phyloP scores from a whole-genome alignment of 768 basidiomycete genomes.

The Mycena capillaripes region DNA sequence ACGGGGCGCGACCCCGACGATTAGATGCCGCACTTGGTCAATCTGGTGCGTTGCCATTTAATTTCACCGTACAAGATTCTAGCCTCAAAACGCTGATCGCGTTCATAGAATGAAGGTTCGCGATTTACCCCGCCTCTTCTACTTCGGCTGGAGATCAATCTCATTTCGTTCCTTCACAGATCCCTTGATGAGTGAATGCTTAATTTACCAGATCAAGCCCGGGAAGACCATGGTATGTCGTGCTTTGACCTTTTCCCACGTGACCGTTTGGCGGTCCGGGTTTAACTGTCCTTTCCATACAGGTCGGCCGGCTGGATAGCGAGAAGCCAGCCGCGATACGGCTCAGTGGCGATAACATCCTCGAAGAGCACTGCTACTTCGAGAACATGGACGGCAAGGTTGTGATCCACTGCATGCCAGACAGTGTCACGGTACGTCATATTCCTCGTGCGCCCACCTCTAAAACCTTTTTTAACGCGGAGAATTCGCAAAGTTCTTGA shows the following conservation, averaged over 20 bases:
- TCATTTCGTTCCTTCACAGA: slow-evolving; percentile 63
- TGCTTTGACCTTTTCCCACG: slow-evolving; percentile 9
- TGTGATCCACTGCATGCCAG: slow-evolving; percentile 80
- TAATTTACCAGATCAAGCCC: slow-evolving; percentile 92
- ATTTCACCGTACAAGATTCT: slow-evolving; percentile 4
- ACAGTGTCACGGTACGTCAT: slow-evolving; percentile 83
- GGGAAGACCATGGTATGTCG: slow-evolving; percentile 80
- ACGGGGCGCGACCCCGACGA: slow-evolving; percentile 24
- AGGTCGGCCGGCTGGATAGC: slow-evolving; percentile 93
- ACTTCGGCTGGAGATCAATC: slow-evolving; percentile 26
- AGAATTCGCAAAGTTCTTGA: slow-evolving; percentile 78
- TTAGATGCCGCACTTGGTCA: slow-evolving; percentile 95
- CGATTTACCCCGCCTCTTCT: slow-evolving; percentile 32
- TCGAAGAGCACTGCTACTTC: slow-evolving; percentile 93
- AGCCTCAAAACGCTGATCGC: slow-evolving; percentile 28
- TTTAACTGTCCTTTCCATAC: slow-evolving; percentile 22
- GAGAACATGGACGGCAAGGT: slow-evolving; percentile 91
- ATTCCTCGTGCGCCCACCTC: slow-evolving; percentile 15
- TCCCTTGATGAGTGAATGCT: slow-evolving; percentile 96
- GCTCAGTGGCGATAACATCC: slow-evolving; percentile 92
- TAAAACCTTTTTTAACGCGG: slow-evolving; percentile 31
- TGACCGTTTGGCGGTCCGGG: slow-evolving; percentile 20
- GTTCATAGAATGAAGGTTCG: slow-evolving; percentile 76
- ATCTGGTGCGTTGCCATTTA: slow-evolving; percentile 74
- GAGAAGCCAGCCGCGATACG: slow-evolving; percentile 89